A percentile compares a stretch with the other conserved stretches of the same genome.
These are phyloP conservation scores for Termitomyces sp. DNA, from an alignment of 768 basidiomycete genomes.

Conservation along the genomic window DNA sequence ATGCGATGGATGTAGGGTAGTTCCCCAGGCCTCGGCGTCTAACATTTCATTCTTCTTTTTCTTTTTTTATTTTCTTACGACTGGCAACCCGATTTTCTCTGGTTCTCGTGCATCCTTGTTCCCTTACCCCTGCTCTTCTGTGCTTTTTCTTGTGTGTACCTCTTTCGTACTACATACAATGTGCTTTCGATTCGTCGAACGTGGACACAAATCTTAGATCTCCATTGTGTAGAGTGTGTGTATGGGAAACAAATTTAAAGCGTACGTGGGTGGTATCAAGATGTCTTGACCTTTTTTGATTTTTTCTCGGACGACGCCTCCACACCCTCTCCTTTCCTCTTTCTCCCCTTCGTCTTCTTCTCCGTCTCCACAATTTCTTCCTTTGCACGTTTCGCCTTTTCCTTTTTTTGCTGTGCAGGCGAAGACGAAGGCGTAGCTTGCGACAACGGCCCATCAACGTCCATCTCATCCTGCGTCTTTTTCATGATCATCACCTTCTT, in stretches of 20 bases:
- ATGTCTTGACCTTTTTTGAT: constrained; percentile 40
- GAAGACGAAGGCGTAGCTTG: neutral
- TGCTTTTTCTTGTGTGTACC: constrained; percentile 6
- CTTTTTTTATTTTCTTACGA: too few relatives aligned
- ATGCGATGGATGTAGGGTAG: constrained; percentile 63
- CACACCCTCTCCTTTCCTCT: constrained; percentile 33
- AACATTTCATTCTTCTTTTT: constrained; percentile 7
- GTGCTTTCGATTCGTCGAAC: neutral
- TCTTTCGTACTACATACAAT: constrained; percentile 4
- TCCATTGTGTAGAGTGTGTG: neutral
- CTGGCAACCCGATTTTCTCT: neutral
- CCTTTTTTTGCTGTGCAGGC: constrained; percentile 4
- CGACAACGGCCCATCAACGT: constrained; percentile 8
- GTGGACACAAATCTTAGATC: neutral
- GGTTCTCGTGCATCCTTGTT: constrained; percentile 1
- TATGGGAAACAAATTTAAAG: neutral
- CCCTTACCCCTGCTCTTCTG: neutral
- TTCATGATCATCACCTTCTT: too few relatives aligned
- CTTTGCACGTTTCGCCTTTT: constrained; percentile 12
- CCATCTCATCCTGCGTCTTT: constrained; percentile 16
- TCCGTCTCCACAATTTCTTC: constrained; percentile 11
- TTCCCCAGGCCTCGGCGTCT: constrained; percentile 1
- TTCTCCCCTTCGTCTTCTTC: constrained; percentile 40
- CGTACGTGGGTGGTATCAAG: neutral
- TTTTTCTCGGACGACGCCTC: constrained; percentile 31